phyloP scores from a whole-genome alignment of 2,329 filamentous ascomycete species.

The Fusarium veterinarium region DNA sequence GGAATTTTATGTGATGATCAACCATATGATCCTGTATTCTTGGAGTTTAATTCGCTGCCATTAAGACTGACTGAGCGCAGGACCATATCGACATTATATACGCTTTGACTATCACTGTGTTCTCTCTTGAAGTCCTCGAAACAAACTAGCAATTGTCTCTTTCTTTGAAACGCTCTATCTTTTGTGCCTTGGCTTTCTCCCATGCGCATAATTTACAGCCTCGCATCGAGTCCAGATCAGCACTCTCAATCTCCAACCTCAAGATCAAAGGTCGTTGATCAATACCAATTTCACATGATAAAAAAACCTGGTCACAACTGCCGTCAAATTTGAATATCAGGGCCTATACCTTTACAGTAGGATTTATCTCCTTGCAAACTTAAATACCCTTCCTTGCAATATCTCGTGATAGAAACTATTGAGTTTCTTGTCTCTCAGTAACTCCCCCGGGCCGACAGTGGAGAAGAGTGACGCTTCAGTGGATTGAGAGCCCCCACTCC shows the following conservation, averaged over 20 bases:
- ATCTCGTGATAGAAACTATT: not conserved
- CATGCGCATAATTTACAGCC: slow-evolving; percentile 4
- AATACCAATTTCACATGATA: not conserved
- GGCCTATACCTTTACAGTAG: not conserved
- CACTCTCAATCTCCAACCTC: not conserved
- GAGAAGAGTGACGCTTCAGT: slow-evolving; percentile 22
- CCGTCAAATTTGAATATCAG: not conserved
- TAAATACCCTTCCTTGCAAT: not conserved
- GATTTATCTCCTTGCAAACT: slow-evolving; percentile 10
- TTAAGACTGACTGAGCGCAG: not conserved
- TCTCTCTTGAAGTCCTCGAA: slow-evolving; percentile 1
- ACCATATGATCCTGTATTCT: not conserved
- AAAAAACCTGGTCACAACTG: not conserved
- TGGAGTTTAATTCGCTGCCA: not conserved
- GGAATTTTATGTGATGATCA: not conserved
- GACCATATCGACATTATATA: not conserved
- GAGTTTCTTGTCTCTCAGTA: not conserved
- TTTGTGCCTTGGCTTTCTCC: not conserved
- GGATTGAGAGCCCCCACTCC: not conserved
- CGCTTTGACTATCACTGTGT: not conserved
- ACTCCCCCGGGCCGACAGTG: slow-evolving; percentile 5
- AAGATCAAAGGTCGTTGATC: not conserved
- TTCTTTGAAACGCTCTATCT: slow-evolving; percentile 15
- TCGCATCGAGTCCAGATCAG: slow-evolving; percentile 11
- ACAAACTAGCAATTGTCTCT: not conserved